These are phyloP conservation scores for Aspergillus cejpii DNA, from an alignment of 2,329 filamentous ascomycete species.

Conservation along the genomic window DNA sequence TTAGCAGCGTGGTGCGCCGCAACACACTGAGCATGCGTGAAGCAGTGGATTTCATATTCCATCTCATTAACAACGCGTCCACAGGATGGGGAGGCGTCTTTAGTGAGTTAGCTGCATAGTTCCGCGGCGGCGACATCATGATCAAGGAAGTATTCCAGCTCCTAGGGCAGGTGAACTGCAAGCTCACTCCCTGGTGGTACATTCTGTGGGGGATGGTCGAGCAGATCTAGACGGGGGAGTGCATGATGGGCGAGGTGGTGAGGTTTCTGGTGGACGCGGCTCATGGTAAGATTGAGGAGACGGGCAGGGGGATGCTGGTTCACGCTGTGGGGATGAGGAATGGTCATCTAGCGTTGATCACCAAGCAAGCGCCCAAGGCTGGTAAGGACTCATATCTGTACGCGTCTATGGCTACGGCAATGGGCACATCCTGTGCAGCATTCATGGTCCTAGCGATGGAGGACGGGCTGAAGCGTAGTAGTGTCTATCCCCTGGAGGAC, in stretches of 20 bases:
- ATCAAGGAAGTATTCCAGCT: too few relatives aligned
- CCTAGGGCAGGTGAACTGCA: too few relatives aligned
- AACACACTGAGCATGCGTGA: constrained; percentile 6
- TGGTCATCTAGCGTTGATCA: constrained; percentile 1
- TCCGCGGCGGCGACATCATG: too few relatives aligned
- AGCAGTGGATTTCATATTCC: too few relatives aligned
- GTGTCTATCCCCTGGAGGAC: constrained; percentile 14
- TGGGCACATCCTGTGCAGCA: constrained; percentile 9
- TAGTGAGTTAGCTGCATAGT: too few relatives aligned
- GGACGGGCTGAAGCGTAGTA: constrained; percentile 1
- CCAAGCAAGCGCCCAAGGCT: constrained; percentile 4
- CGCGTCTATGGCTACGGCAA: too few relatives aligned
- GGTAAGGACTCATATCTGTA: not conserved
- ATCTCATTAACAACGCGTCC: too few relatives aligned
- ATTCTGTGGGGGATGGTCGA: too few relatives aligned
- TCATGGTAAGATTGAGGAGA: constrained; percentile 3
- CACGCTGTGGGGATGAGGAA: constrained; percentile 5
- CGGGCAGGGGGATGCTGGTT: not conserved
- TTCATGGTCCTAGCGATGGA: constrained; percentile 14
- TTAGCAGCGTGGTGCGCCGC: constrained; percentile 12
- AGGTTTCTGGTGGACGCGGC: constrained; percentile 9
- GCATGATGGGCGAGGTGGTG: constrained; percentile 8
- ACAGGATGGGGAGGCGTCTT: too few relatives aligned
- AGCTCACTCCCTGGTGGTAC: too few relatives aligned
- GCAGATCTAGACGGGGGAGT: constrained; percentile 10